Percentiles rank a stretch among this genome's conserved stretches.
phyloP scores from a whole-genome alignment of 2,329 filamentous ascomycete species.

The Cephalotrichum gorgonifer region DNA sequence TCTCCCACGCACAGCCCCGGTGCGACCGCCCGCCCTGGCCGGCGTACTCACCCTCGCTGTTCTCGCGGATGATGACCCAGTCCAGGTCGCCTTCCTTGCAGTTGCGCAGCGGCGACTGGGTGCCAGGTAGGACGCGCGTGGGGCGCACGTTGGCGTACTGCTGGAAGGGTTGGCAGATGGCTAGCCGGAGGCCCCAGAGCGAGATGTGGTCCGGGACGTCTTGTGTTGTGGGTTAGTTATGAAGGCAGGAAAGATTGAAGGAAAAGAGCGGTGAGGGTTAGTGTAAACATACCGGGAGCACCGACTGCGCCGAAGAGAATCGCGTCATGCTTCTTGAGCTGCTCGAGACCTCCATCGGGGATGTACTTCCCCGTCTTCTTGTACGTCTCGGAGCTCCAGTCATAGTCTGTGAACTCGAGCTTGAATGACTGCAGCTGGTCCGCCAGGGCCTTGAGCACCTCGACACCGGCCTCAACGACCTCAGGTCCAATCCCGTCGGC shows the following conservation, averaged over 20 bases:
- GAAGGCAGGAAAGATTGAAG: background rate
- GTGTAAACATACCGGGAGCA: conserved; percentile 30
- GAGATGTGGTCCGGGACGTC: conserved; percentile 57
- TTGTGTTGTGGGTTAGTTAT: conserved; percentile 8
- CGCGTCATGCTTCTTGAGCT: conserved; percentile 36
- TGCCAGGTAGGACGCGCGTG: conserved; percentile 49
- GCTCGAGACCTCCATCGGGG: conserved; percentile 22
- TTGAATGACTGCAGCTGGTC: conserved; percentile 44
- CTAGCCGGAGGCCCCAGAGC: conserved; percentile 53
- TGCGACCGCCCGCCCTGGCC: conserved; percentile 55
- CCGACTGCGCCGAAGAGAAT: conserved; percentile 57
- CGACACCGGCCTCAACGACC: conserved; percentile 49
- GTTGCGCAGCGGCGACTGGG: conserved; percentile 43
- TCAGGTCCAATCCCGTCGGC: conserved; percentile 55
- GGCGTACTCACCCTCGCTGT: conserved; percentile 57
- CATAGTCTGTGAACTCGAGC: conserved; percentile 50
- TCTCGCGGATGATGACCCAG: conserved; percentile 58
- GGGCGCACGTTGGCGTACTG: conserved; percentile 59
- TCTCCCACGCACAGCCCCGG: conserved; percentile 46
- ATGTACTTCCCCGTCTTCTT: conserved; percentile 53
- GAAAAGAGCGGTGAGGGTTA: no score
- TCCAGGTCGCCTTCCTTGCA: conserved; percentile 44
- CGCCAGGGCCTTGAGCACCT: conserved; percentile 46
- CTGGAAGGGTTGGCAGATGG: conserved; percentile 53
- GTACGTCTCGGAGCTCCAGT: conserved; percentile 59